phyloP scores from a whole-genome alignment of 371 early-diverging fungal genomes.

The Haplosporangium sp. region DNA sequence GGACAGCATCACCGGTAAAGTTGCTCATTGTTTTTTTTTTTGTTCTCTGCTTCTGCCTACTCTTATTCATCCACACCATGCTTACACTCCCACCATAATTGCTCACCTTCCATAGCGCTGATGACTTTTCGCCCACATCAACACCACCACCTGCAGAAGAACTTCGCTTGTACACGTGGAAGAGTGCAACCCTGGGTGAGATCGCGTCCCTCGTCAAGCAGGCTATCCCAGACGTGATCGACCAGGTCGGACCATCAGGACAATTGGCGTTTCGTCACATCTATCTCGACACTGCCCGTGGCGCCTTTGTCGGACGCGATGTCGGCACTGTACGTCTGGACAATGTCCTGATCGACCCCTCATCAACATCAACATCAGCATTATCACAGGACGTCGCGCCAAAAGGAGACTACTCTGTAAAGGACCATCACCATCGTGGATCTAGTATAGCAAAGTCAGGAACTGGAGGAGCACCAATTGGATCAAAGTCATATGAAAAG shows the following conservation, averaged over 20 bases:
- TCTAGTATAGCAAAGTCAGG: slow-evolving; percentile 1
- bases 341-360: too few species aligned
- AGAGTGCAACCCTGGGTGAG: slow-evolving; percentile 59
- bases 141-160: slow-evolving; percentile 32
- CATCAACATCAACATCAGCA: too few species aligned
- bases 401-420: not conserved
- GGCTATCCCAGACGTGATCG: slow-evolving; percentile 40
- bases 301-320: slow-evolving; percentile 37
- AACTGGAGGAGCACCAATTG: not conserved
- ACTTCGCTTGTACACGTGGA: slow-evolving; percentile 55
- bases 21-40: not conserved
- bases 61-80: not conserved
- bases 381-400: not conserved
- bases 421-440: slow-evolving; percentile 10
- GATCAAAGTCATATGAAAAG: slow-evolving; percentile 44
- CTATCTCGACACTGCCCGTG: slow-evolving; percentile 15
- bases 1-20: slow-evolving; percentile 33
- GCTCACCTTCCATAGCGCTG: slow-evolving; percentile 17
- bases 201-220: slow-evolving; percentile 36
- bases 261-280: slow-evolving; percentile 39
- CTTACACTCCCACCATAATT: not conserved
- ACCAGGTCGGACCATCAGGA: slow-evolving; percentile 18
- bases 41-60: not conserved
- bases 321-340: slow-evolving; percentile 34
- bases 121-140: slow-evolving; percentile 30